These are phyloP conservation scores for Solanum dulcamara DNA, from an alignment of 257 asterid species.

Conservation along the genomic window DNA sequence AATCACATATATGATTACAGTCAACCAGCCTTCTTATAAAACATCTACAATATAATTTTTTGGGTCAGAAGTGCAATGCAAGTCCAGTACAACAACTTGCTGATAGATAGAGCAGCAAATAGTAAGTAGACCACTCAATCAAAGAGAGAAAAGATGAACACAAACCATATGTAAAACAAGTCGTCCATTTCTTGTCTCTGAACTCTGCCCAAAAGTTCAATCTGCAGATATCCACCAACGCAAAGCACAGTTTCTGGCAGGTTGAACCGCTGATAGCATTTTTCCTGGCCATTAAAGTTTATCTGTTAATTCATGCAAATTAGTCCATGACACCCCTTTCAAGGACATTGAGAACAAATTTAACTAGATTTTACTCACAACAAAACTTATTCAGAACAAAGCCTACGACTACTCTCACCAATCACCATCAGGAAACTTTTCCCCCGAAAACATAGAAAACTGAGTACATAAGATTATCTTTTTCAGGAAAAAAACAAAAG, in stretches of 20 bases:
- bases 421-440: neutral
- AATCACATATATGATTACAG: neutral
- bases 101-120: neutral
- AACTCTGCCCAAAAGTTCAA: constrained; percentile 63
- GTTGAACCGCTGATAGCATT: constrained; percentile 61
- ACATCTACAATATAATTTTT: neutral
- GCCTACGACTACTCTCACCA: neutral
- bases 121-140: neutral
- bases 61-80: neutral
- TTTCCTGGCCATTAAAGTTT: constrained; percentile 40
- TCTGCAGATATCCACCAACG: constrained; percentile 63
- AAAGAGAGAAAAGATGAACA: constrained; percentile 1
- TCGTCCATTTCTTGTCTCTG: constrained; percentile 66
- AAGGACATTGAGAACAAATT: neutral
- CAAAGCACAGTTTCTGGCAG: constrained; percentile 71
- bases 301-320: neutral
- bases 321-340: neutral
- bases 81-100: neutral
- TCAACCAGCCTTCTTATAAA: neutral
- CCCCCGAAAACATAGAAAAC: neutral
- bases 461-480: neutral
- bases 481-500: neutral
- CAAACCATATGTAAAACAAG: constrained; percentile 66
- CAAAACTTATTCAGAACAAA: neutral
- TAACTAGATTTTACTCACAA: neutral